These are phyloP conservation scores for Jacaranda mimosifolia DNA, from an alignment of 257 asterid genomes.

Conservation along the genomic window DNA sequence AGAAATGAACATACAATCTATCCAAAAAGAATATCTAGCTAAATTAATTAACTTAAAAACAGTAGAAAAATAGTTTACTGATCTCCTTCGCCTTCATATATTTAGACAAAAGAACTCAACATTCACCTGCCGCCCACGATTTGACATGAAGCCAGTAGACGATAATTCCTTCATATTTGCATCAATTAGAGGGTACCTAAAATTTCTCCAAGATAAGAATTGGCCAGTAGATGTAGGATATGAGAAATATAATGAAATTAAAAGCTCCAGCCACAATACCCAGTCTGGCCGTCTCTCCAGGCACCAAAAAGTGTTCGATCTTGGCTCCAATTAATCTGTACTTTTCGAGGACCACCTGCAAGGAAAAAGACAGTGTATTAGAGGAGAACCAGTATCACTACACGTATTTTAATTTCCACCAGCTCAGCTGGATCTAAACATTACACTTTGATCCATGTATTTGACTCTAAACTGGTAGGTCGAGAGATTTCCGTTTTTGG, in stretches of 20 bases:
- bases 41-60: neutral
- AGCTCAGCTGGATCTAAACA: neutral
- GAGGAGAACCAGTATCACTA: neutral
- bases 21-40: neutral
- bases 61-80: neutral
- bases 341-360: conserved; percentile 83
- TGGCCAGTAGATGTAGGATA: neutral
- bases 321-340: conserved; percentile 74
- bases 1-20: conserved; percentile 98
- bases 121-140: conserved; percentile 93
- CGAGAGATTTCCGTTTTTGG: neutral
- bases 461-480: neutral
- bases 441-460: neutral
- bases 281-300: conserved; percentile 86
- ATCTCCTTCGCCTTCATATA: conserved; percentile 3
- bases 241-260: neutral
- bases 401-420: neutral
- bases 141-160: conserved; percentile 95
- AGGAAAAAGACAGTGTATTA: neutral
- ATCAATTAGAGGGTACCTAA: conserved; percentile 92
- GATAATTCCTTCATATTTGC: conserved; percentile 90
- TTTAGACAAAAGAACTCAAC: neutral
- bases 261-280: conserved; percentile 50
- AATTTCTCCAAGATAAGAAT: neutral
- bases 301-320: conserved; percentile 75